phyloP scores from a whole-genome alignment of 164 flowering plant species.

The Berberis thunbergii region DNA sequence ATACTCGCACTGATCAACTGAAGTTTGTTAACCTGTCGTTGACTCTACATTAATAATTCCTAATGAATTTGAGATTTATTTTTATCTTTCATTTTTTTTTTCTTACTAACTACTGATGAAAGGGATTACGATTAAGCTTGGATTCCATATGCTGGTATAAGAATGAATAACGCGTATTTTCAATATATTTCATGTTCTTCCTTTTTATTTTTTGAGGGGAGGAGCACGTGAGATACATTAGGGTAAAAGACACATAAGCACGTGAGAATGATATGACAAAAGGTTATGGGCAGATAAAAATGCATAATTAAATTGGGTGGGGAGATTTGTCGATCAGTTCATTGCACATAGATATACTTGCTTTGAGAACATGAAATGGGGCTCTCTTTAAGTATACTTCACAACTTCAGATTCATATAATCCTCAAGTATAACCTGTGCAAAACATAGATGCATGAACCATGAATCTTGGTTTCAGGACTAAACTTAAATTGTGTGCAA shows the following conservation, averaged over 20 bases:
- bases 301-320: not conserved
- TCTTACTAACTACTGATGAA: too few relatives aligned
- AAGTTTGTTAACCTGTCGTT: too few relatives aligned
- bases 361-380: not conserved
- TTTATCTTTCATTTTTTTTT: too few relatives aligned
- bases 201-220: not conserved
- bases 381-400: not conserved
- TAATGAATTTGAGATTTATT: too few relatives aligned
- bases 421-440: not conserved
- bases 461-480: not conserved
- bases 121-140: too few relatives aligned
- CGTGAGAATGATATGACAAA: constrained; percentile 13
- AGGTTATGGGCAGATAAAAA: constrained; percentile 2
- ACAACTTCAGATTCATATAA: not conserved
- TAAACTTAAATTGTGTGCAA: too few relatives aligned
- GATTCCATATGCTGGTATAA: too few relatives aligned
- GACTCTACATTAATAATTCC: too few relatives aligned
- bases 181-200: too few relatives aligned
- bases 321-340: not conserved
- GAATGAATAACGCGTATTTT: too few relatives aligned
- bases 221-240: not conserved
- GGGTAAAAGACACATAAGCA: not conserved
- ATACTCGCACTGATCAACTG: too few relatives aligned
- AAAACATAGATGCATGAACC: not conserved
- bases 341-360: too few relatives aligned